Base-by-base conservation (phyloP, 345 rosid species). In the Linum trigynum region DNA sequence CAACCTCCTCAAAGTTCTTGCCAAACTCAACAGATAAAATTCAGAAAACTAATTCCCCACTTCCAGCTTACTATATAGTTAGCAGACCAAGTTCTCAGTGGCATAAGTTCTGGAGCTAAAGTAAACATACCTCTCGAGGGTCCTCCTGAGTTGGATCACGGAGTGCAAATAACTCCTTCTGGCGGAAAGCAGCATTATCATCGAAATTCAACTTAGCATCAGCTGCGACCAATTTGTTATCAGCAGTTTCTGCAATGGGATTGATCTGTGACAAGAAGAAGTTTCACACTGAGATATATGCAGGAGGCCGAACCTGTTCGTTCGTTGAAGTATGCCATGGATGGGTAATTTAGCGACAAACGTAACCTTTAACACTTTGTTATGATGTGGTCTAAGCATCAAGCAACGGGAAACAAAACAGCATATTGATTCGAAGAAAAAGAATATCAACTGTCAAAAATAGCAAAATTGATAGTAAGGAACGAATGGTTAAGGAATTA, bases 161-260 rank as follows among this genome's bases (percentile, higher is more conserved):
- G 38, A 85, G 83, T 57, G 85, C 74, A 37, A 94, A 94, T 60
- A 82, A 72, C 69, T 85, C 90, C 77, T 91, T 88, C 72, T 87
- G 99, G 59, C 96, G 87, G 73, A 79, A 95, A 39, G 88, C 95
- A 68, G 99, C 99, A 83, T 95, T 95, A 69, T 95, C 99, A 78
- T 95, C 99, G 63, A 95, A 91, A 78, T 95, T 95, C 84, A 95
- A 74, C 72, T 95, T 95, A 63, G 99, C 99, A 88, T 95, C 99
- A 71, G 99, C 99, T 74, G 99, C 99, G 65, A 95, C 96, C 82
- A 95, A 73, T 67, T 81, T 81, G 39, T 81, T 89, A 59, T 78
- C 83, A 69, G 99, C 74, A 69, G 96, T 91, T 85, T 95, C 99
- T 0, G 95, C 97, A 17, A 95, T 83, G 57, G 99, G 99, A 83